Percentiles rank a stretch among this genome's conserved stretches.
phyloP scores from a whole-genome alignment of 805 yeast species.

The Schwanniomyces yamadae region DNA sequence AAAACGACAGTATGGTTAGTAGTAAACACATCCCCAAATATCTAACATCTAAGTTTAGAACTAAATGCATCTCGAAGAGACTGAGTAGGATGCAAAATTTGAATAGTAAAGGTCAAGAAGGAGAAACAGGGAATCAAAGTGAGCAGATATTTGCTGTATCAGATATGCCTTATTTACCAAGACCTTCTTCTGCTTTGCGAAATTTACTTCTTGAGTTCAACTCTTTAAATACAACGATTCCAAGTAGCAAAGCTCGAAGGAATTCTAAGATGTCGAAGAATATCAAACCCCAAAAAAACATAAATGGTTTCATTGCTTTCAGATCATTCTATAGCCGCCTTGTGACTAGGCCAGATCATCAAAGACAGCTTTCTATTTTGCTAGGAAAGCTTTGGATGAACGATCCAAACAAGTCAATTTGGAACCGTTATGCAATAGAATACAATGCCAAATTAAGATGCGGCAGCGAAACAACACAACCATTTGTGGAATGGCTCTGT shows the following conservation, averaged over 20 bases:
- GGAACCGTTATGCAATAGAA: slow-evolving; percentile 31
- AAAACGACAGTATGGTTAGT: slow-evolving; percentile 6
- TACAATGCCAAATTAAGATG: slow-evolving; percentile 19
- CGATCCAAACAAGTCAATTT: slow-evolving; percentile 22
- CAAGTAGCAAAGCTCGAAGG: slow-evolving; percentile 1
- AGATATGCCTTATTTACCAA: slow-evolving; percentile 13
- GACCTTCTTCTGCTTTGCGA: slow-evolving; percentile 11
- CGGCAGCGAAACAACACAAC: too few relatives aligned
- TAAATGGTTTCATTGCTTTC: slow-evolving; percentile 32
- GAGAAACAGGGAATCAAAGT: background rate
- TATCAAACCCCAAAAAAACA: slow-evolving; percentile 4
- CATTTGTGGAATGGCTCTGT: slow-evolving; percentile 22
- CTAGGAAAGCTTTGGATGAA: slow-evolving; percentile 26
- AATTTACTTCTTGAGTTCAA: slow-evolving; percentile 11
- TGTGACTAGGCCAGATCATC: slow-evolving; percentile 18
- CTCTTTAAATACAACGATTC: slow-evolving; percentile 1
- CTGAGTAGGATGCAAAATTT: background rate
- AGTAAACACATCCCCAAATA: slow-evolving; percentile 8
- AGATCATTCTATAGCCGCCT: slow-evolving; percentile 26
- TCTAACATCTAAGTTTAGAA: slow-evolving; percentile 7
- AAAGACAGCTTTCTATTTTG: slow-evolving; percentile 20
- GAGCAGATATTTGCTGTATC: slow-evolving; percentile 8
- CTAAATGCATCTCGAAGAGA: slow-evolving; percentile 1
- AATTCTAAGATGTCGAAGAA: background rate
- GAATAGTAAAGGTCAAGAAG: background rate